Conservation (phyloP, 2,329 filamentous ascomycete genomes). For the Mycosphaerella sp. region DNA sequence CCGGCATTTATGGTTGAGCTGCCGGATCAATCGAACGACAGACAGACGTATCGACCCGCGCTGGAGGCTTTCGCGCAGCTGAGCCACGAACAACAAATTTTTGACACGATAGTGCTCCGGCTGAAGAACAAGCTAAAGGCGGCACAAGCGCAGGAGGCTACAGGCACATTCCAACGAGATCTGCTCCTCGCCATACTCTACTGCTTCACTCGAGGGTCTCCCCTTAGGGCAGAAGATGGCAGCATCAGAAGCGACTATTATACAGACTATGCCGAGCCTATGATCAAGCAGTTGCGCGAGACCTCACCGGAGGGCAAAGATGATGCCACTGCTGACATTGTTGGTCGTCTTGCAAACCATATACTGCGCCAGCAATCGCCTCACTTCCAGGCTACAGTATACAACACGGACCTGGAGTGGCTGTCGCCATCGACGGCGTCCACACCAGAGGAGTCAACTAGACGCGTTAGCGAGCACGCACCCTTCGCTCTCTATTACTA, state of each 20-base stretch:
- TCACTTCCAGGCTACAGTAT: conserved; percentile 38
- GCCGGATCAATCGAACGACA: conserved; percentile 45
- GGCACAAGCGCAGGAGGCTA: conserved; percentile 48
- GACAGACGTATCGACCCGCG: conserved; percentile 47
- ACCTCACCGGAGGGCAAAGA: conserved; percentile 37
- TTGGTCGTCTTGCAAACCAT: conserved; percentile 55
- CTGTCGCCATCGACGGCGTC: conserved; percentile 24
- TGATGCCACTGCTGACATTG: conserved; percentile 50
- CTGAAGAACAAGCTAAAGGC: conserved; percentile 57
- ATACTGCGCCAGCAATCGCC: conserved; percentile 50
- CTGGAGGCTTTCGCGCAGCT: conserved; percentile 60
- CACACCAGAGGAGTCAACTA: neutral
- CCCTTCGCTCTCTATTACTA: conserved; percentile 31
- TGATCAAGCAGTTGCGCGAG: conserved; percentile 36
- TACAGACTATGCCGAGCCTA: conserved; percentile 41
- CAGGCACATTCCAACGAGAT: conserved; percentile 51
- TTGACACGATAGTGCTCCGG: conserved; percentile 56
- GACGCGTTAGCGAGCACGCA: conserved; percentile 3
- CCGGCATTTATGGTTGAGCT: conserved; percentile 60
- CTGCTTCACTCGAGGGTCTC: conserved; percentile 49
- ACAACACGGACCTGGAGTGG: conserved; percentile 28
- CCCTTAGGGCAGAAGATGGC: conserved; percentile 41
- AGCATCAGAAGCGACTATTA: conserved; percentile 39
- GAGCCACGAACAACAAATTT: conserved; percentile 55
- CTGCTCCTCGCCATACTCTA: conserved; percentile 57